Evolutionary conservation across 176 grass and related monocot genomes (phyloP).

Genomic region (Alloteropsis semialata): DNA sequence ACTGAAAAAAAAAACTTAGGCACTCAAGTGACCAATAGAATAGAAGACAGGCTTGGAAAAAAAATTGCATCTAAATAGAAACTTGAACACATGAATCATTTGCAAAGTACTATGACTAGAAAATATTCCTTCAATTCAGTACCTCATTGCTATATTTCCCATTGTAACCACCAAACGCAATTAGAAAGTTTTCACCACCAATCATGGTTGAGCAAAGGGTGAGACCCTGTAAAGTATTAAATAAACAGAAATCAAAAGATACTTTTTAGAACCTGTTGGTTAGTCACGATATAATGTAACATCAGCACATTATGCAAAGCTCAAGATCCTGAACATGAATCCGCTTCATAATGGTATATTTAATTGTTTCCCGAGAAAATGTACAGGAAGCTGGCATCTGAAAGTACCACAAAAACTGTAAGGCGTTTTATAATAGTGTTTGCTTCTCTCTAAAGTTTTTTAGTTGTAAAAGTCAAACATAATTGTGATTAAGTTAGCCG

Average conservation of each 20-base stretch:
- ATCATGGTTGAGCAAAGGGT: slow-evolving; percentile 67
- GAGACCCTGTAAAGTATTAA: slow-evolving; percentile 64
- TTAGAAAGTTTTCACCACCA: slow-evolving; percentile 62
- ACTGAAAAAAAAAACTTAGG: slow-evolving; percentile 4
- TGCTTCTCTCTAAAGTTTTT: background rate
- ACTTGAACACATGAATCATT: background rate
- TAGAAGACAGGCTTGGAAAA: background rate
- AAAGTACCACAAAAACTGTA: slow-evolving; percentile 9
- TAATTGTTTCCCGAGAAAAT: background rate
- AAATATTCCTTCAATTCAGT: slow-evolving; percentile 20
- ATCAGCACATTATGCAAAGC: background rate
- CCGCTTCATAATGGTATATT: background rate
- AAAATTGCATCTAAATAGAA: background rate
- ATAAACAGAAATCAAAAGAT: background rate
- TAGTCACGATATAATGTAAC: background rate
- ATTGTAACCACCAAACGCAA: slow-evolving; percentile 97
- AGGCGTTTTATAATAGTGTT: background rate
- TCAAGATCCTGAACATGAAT: slow-evolving; percentile 2
- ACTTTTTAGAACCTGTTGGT: background rate
- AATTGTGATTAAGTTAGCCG: background rate
- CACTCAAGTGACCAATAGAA: background rate
- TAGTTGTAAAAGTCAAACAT: slow-evolving; percentile 9
- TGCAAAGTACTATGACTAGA: background rate
- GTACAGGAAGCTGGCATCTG: background rate
- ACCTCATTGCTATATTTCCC: slow-evolving; percentile 97